These are phyloP conservation scores for Themeda triandra DNA, from an alignment of 176 grass and related monocot species.

Conservation along the genomic window DNA sequence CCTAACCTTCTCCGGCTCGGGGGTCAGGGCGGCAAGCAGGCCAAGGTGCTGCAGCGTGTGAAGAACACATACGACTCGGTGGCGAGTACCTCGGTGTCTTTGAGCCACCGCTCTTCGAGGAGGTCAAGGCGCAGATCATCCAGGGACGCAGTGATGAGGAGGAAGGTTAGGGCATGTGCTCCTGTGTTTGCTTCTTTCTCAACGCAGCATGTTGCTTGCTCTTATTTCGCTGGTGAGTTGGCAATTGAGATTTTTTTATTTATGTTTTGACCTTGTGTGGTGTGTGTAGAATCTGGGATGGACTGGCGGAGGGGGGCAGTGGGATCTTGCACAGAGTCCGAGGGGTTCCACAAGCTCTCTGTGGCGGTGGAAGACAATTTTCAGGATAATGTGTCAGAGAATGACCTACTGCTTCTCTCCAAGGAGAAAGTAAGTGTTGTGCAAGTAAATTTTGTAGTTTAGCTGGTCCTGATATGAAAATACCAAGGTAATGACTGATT, in stretches of 20 bases:
- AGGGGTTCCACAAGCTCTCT: slow-evolving; percentile 75
- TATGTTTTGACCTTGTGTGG: background rate
- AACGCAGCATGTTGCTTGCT: background rate
- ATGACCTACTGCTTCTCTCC: slow-evolving; percentile 91
- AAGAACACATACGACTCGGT: slow-evolving; percentile 74
- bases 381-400: slow-evolving; percentile 62
- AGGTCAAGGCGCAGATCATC: slow-evolving; percentile 91
- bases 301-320: slow-evolving; percentile 69
- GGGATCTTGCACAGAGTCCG: slow-evolving; percentile 44
- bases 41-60: slow-evolving; percentile 39
- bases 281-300: slow-evolving; percentile 37
- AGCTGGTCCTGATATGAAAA: background rate
- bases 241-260: background rate
- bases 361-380: slow-evolving; percentile 55
- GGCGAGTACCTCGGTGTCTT: slow-evolving; percentile 73
- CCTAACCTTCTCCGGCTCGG: background rate
- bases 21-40: slow-evolving; percentile 35
- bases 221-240: background rate
- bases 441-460: background rate
- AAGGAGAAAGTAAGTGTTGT: slow-evolving; percentile 57
- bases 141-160: slow-evolving; percentile 64
- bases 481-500: background rate
- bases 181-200: background rate
- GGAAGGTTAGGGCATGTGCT: slow-evolving; percentile 30
- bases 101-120: slow-evolving; percentile 93